Conservation (phyloP, 257 asterid genomes). For the Przewalskia tangutica region DNA sequence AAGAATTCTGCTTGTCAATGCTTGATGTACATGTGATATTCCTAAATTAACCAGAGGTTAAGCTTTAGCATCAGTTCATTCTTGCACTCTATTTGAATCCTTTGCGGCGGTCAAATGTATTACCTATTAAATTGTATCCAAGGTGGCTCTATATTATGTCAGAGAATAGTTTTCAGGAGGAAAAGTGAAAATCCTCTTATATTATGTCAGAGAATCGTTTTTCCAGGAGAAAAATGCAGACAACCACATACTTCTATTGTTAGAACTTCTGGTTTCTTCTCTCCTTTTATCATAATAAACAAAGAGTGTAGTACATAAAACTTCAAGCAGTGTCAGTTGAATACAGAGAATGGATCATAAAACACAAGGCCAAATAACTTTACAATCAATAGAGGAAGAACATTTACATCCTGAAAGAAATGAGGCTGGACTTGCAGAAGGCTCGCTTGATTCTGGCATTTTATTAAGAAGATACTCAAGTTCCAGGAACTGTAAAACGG, state of each 20-base stretch:
- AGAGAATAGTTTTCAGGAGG: background rate
- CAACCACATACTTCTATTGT: background rate
- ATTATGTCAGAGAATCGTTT: background rate
- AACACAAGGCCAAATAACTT: background rate
- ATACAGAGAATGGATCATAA: background rate
- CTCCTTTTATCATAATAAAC: background rate
- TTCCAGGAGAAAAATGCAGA: background rate
- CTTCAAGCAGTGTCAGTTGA: background rate
- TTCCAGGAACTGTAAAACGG: slow-evolving; percentile 58
- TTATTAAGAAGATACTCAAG: slow-evolving; percentile 61
- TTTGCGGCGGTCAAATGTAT: background rate
- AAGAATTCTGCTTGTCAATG: background rate
- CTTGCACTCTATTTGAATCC: background rate
- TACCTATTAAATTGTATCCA: background rate
- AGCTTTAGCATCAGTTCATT: background rate
- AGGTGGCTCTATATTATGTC: background rate
- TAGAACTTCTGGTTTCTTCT: background rate
- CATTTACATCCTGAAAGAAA: slow-evolving; percentile 6
- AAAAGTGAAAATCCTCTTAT: background rate
- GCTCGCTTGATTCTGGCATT: slow-evolving; percentile 17
- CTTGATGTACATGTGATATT: background rate
- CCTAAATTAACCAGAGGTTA: background rate
- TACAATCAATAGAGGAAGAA: background rate
- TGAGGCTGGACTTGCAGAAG: slow-evolving; percentile 27
- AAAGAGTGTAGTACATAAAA: background rate